These are phyloP conservation scores for Mycena sp. DNA, from an alignment of 1,284 basidiomycete genomes.

Conservation along the genomic window DNA sequence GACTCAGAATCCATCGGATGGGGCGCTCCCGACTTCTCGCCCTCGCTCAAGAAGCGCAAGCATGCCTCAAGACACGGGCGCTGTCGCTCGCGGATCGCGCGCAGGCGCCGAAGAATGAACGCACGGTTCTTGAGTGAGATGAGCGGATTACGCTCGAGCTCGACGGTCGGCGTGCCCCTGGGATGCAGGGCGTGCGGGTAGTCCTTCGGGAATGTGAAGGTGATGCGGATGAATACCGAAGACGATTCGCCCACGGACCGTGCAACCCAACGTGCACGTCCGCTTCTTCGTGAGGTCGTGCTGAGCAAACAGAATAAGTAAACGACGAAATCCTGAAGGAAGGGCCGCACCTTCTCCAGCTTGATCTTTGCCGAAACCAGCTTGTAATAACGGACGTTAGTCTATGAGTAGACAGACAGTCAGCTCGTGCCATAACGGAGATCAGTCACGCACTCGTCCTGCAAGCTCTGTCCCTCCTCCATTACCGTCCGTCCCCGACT, in stretches of 20 bases:
- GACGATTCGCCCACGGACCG: constrained; percentile 88
- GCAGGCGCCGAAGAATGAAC: constrained; percentile 79
- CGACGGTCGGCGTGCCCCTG: constrained; percentile 77
- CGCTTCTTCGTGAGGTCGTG: constrained; percentile 84
- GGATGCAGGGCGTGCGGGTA: constrained; percentile 77
- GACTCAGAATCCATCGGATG: constrained; percentile 62
- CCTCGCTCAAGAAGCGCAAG: constrained; percentile 78
- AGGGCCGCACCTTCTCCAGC: constrained; percentile 77
- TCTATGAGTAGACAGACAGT: too few relatives aligned
- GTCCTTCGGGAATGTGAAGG: constrained; percentile 87
- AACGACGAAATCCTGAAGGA: too few relatives aligned
- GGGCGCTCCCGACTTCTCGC: constrained; percentile 51
- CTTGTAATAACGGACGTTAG: constrained; percentile 80
- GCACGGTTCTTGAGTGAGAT: constrained; percentile 81
- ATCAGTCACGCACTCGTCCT: constrained; percentile 74
- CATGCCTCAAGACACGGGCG: constrained; percentile 87
- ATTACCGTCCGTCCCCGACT: constrained; percentile 48
- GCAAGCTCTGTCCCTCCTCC: constrained; percentile 57
- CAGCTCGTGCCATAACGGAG: not conserved
- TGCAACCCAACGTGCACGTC: constrained; percentile 86
- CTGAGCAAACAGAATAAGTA: constrained; percentile 48
- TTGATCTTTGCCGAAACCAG: constrained; percentile 80
- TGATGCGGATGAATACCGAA: constrained; percentile 87
- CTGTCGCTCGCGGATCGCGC: constrained; percentile 73
- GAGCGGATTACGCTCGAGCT: constrained; percentile 85